phyloP scores from a whole-genome alignment of 176 grass and related monocot species.

The Olyra latifolia region DNA sequence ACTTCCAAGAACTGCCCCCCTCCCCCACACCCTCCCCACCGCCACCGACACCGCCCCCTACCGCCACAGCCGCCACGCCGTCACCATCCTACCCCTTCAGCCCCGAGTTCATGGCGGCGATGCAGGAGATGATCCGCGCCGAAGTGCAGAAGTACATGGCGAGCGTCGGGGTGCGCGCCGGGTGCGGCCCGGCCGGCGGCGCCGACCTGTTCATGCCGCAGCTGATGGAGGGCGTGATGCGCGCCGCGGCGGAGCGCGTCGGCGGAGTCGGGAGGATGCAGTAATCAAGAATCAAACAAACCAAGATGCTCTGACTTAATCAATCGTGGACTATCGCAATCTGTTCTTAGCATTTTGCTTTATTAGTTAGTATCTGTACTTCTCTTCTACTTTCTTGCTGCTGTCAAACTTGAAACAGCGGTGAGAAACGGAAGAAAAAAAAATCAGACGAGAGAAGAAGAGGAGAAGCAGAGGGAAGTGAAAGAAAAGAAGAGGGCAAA shows the following conservation, averaged over 20 bases:
- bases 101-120: slow-evolving; percentile 40
- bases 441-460: no score
- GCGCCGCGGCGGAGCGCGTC: slow-evolving; percentile 43
- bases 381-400: neutral
- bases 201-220: slow-evolving; percentile 34
- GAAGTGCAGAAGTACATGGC: slow-evolving; percentile 85
- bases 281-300: neutral
- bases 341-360: neutral
- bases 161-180: slow-evolving; percentile 44
- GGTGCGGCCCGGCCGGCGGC: slow-evolving; percentile 20
- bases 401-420: slow-evolving; percentile 4
- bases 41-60: neutral
- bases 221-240: slow-evolving; percentile 47
- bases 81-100: slow-evolving; percentile 7
- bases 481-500: neutral
- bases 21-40: neutral
- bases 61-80: neutral
- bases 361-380: neutral
- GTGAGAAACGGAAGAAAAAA: neutral
- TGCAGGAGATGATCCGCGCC: slow-evolving; percentile 76
- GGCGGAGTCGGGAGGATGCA: slow-evolving; percentile 8
- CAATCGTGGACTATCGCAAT: neutral
- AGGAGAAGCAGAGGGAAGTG: neutral
- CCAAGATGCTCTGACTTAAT: neutral
- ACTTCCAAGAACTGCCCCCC: slow-evolving; percentile 38